Evolutionary conservation across 2,329 filamentous ascomycete species (phyloP), one percentile per base, ranked within the genome.

Genomic region (Phialophora tarda): DNA sequence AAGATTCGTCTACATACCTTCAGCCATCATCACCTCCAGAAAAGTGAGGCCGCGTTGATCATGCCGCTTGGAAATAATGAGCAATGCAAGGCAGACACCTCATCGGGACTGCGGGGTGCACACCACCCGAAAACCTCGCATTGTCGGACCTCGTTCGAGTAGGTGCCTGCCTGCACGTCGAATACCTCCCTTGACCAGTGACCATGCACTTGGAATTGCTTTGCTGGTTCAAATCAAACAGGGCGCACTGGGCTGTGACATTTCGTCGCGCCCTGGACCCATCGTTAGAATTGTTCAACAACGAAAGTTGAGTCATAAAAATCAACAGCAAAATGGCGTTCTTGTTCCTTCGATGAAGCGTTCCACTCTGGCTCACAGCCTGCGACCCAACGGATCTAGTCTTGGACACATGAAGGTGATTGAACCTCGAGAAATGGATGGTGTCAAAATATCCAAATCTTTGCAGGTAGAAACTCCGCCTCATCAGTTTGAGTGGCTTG

Each of bases 401-500:
- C 28, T 55, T 24, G 26, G 34, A 21, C 17, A 34, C 12, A n/a
- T 17, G 21, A 61, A 17, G 26, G 2, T 38, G 47, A 30, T 30
- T 50, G 44, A 38, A n/a, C 21, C 26, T 28, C 23, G 47, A 53
- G n/a, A 24, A 34, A 12, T 32, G 14, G n/a, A 30, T 21, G 38
- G 51, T 17, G 38, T 47, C 50, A 38, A 53, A 61, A 24, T 44
- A 26, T 59, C 41, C 47, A 32, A 44, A 28, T 23, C 14, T 34
- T 47, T 50, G 21, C 21, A 26, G 12, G 34, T 21, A 4, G 38
- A 44, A 21, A 30, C 59, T 61, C 48, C 59, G 59, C 59, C 48
- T 54, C 34, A 17, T 61, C 48, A 8, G 38, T 10, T 41, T 17
- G 47, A 61, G 30, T 61, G 59, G 59, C 47, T 53, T 50, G 21